phyloP scores from a whole-genome alignment of 2,329 filamentous ascomycete genomes.

The Diaporthe sp. region DNA sequence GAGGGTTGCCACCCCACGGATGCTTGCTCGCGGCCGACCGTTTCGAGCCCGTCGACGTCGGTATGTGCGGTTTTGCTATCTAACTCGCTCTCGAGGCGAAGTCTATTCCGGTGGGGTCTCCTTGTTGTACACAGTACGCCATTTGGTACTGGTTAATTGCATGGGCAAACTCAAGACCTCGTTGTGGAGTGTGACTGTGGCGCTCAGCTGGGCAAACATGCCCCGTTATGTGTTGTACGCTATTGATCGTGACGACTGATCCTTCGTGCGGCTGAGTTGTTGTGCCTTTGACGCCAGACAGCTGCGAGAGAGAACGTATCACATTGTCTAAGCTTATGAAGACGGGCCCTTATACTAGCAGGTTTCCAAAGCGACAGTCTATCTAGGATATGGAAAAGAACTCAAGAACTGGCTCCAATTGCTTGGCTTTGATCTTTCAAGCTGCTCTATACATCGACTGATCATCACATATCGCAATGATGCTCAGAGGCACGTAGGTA shows the following conservation, averaged over 20 bases:
- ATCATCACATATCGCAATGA: not conserved
- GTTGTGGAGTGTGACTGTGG: not conserved
- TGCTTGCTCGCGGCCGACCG: not conserved
- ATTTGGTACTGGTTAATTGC: slow-evolving; percentile 18
- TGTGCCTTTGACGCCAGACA: not conserved
- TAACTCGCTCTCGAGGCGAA: slow-evolving; percentile 1
- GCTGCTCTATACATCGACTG: not conserved
- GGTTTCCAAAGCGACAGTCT: not conserved
- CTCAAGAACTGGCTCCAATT: too few relatives aligned
- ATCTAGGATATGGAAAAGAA: not conserved
- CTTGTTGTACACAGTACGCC: slow-evolving; percentile 11
- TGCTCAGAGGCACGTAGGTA: not conserved
- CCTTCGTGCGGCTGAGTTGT: too few relatives aligned
- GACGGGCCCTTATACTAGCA: not conserved
- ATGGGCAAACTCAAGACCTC: not conserved
- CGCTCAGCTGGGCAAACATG: not conserved
- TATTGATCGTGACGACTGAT: not conserved
- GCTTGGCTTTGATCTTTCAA: not conserved
- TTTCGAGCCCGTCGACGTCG: slow-evolving; percentile 5
- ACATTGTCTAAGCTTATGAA: not conserved
- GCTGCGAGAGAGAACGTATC: not conserved
- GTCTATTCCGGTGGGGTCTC: not conserved
- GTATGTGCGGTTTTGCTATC: not conserved
- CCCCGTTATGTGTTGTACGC: not conserved
- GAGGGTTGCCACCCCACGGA: slow-evolving; percentile 16